Percentiles rank a stretch among this genome's conserved stretches.
These are phyloP conservation scores for Aphanomyces astaci DNA, from an alignment of 352 stramenopile genomes.

Conservation along the genomic window DNA sequence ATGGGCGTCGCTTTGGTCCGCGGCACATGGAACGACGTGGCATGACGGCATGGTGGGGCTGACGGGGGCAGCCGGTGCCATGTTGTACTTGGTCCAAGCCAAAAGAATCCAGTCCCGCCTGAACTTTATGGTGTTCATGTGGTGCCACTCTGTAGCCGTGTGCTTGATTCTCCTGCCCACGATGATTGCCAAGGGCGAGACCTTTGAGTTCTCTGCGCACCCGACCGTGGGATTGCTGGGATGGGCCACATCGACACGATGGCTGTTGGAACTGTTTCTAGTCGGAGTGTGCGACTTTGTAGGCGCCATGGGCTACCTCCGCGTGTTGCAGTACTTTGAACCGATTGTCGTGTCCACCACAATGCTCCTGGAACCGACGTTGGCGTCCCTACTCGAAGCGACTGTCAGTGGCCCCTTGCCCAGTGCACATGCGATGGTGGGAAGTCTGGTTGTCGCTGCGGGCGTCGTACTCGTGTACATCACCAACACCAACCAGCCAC, in stretches of 20 bases:
- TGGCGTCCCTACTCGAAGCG: slow-evolving; percentile 70
- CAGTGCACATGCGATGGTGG: slow-evolving; percentile 51
- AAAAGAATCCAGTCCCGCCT: slow-evolving; percentile 64
- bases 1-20: background rate
- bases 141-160: slow-evolving; percentile 64
- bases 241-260: slow-evolving; percentile 57
- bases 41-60: slow-evolving; percentile 64
- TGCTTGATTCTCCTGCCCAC: slow-evolving; percentile 54
- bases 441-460: slow-evolving; percentile 53
- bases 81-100: slow-evolving; percentile 66
- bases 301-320: slow-evolving; percentile 78
- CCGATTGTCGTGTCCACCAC: slow-evolving; percentile 84
- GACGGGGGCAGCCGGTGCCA: slow-evolving; percentile 56
- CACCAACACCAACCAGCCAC: slow-evolving; percentile 16
- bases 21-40: slow-evolving; percentile 28
- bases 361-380: slow-evolving; percentile 78
- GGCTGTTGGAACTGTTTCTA: slow-evolving; percentile 67
- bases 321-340: slow-evolving; percentile 88
- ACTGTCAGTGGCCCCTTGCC: slow-evolving; percentile 59
- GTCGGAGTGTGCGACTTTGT: slow-evolving; percentile 83
- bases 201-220: slow-evolving; percentile 61
- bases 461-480: slow-evolving; percentile 58
- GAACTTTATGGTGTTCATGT: slow-evolving; percentile 56
- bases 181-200: slow-evolving; percentile 27
- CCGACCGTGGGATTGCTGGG: slow-evolving; percentile 73